phyloP scores from a whole-genome alignment of 2,329 filamentous ascomycete genomes.

The Decorospora gaudefroyi region DNA sequence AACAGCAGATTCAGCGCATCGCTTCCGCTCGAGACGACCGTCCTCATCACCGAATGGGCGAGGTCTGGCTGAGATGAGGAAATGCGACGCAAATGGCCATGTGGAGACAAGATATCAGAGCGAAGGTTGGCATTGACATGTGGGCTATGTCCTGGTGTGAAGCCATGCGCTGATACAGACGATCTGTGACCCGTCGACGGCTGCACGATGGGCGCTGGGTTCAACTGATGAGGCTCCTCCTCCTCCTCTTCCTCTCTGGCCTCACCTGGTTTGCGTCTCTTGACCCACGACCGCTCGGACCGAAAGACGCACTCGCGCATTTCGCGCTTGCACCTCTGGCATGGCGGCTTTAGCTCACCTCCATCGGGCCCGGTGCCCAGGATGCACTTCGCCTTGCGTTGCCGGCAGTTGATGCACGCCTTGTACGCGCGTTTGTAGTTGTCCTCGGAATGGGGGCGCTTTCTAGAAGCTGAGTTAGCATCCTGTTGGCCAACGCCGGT shows the following conservation, averaged over 20 bases:
- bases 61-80: slow-evolving; percentile 45
- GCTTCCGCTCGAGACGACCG: slow-evolving; percentile 59
- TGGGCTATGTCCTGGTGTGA: slow-evolving; percentile 35
- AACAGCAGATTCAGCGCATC: slow-evolving; percentile 60
- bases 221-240: slow-evolving; percentile 19
- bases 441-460: slow-evolving; percentile 48
- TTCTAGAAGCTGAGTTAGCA: slow-evolving; percentile 26
- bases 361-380: slow-evolving; percentile 50
- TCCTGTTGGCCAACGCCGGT: slow-evolving; percentile 23
- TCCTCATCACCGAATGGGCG: slow-evolving; percentile 52
- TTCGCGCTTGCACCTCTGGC: slow-evolving; percentile 56
- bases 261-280: slow-evolving; percentile 44
- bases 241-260: slow-evolving; percentile 30
- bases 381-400: slow-evolving; percentile 59
- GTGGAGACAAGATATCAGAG: slow-evolving; percentile 39
- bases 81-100: slow-evolving; percentile 35
- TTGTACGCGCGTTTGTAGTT: slow-evolving; percentile 61
- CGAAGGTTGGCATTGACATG: slow-evolving; percentile 30
- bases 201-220: slow-evolving; percentile 13
- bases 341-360: slow-evolving; percentile 51
- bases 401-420: slow-evolving; percentile 58
- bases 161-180: slow-evolving; percentile 33
- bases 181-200: slow-evolving; percentile 29
- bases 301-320: slow-evolving; percentile 57
- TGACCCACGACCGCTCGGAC: slow-evolving; percentile 47